These are phyloP conservation scores for Epichloe sp. DNA, from an alignment of 2,329 filamentous ascomycete species.

Conservation along the genomic window DNA sequence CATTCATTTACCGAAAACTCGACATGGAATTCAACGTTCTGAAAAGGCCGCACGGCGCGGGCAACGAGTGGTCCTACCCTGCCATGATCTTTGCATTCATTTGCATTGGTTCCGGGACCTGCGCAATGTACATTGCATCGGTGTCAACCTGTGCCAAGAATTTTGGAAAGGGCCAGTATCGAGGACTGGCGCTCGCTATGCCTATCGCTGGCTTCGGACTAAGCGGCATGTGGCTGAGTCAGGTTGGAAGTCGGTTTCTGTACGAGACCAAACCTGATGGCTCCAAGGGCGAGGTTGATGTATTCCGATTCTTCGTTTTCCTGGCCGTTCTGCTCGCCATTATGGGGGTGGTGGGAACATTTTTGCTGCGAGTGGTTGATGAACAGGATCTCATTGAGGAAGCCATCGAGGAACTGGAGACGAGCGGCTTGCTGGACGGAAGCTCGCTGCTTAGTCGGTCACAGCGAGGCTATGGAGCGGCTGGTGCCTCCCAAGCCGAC, in stretches of 20 bases:
- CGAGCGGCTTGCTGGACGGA: constrained; percentile 68
- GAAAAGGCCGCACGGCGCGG: constrained; percentile 24
- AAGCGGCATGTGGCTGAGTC: constrained; percentile 92
- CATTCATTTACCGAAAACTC: constrained; percentile 52
- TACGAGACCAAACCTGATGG: constrained; percentile 56
- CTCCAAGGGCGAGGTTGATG: constrained; percentile 49
- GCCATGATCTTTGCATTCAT: constrained; percentile 81
- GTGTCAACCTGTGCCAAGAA: constrained; percentile 98
- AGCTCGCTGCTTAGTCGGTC: constrained; percentile 55
- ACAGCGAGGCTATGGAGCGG: constrained; percentile 48
- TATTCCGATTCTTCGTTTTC: constrained; percentile 82
- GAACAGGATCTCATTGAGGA: constrained; percentile 82
- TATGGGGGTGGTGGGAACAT: constrained; percentile 60
- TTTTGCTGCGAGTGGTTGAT: constrained; percentile 66
- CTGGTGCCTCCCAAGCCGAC: constrained; percentile 33
- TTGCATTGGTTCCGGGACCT: constrained; percentile 69
- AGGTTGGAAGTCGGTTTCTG: constrained; percentile 67
- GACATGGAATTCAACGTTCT: constrained; percentile 32
- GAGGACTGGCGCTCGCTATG: constrained; percentile 76
- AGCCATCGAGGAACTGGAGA: constrained; percentile 79
- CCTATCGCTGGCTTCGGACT: constrained; percentile 89
- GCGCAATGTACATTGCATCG: constrained; percentile 76
- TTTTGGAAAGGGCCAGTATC: constrained; percentile 78
- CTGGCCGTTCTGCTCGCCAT: constrained; percentile 56
- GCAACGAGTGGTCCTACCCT: constrained; percentile 53